phyloP scores from a whole-genome alignment of 2,329 filamentous ascomycete genomes.

The Podosphaera xanthii region DNA sequence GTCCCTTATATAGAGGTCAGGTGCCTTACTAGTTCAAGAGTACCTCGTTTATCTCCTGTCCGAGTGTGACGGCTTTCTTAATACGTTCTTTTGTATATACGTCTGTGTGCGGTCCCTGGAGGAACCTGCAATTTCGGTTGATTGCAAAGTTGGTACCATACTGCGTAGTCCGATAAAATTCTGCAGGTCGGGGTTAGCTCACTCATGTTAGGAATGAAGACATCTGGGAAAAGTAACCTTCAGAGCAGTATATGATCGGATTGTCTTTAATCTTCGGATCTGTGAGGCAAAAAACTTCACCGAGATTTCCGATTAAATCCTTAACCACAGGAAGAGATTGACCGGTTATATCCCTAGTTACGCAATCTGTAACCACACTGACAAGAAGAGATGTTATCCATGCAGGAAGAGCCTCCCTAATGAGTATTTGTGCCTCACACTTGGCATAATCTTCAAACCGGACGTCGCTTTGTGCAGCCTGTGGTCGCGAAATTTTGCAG shows the following conservation, averaged over 20 bases:
- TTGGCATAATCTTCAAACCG: constrained; percentile 10
- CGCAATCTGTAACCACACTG: constrained; percentile 41
- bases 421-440: constrained; percentile 7
- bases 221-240: constrained; percentile 25
- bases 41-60: constrained; percentile 48
- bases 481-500: constrained; percentile 8
- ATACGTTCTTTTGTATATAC: constrained; percentile 35
- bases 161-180: constrained; percentile 50
- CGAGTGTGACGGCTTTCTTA: constrained; percentile 32
- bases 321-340: constrained; percentile 37
- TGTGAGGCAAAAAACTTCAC: constrained; percentile 53
- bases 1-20: not conserved
- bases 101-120: constrained; percentile 51
- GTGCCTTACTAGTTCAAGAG: constrained; percentile 37
- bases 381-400: constrained; percentile 46
- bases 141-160: constrained; percentile 50
- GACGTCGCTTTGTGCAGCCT: constrained; percentile 7
- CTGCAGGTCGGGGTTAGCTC: constrained; percentile 18
- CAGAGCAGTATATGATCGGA: constrained; percentile 51
- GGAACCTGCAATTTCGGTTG: constrained; percentile 53
- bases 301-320: constrained; percentile 48
- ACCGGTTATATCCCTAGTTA: constrained; percentile 43
- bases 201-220: not conserved
- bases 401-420: constrained; percentile 40
- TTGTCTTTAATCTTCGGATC: constrained; percentile 50